Base-by-base conservation (phyloP, 2,329 filamentous ascomycete genomes). In the Cyclaneusma minus region DNA sequence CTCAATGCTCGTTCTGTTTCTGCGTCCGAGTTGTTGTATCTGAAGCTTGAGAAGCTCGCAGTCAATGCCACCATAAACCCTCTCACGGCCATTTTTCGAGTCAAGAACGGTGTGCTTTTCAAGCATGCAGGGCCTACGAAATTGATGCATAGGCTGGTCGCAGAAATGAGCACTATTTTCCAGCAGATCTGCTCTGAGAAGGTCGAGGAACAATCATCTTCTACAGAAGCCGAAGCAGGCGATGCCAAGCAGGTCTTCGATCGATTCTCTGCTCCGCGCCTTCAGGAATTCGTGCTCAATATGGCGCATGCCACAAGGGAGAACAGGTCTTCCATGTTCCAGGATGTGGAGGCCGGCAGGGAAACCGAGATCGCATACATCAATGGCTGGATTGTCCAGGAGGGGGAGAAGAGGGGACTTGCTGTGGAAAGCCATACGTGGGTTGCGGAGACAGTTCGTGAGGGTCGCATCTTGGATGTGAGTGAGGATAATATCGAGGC, bases 41-140 rank as follows among this genome's bases (percentile, higher is more conserved):
- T 62, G n/a, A 85, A 93, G 52, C 64, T 94, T 3, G 81, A 92
- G 43, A 94, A 93, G 48, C 59, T 94, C 2, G 77, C 79, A 1
- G 60, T 85, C 27, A 93, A 92, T 44, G 62, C 69, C 18, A 58
- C 85, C 16, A 69, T 94, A 41, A 91, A 93, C 44, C 82, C 87
- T 0, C 54, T 94, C n/a, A 89, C 82, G 0, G 77, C 75, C 1
- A 53, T 94, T 7, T 58, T 89, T 29, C 64, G 78, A 28, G 76
- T 74, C 45, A 68, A 68, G 34, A 94, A 94, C 39, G 83, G 84
- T n/a, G 61, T 63, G 4, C 49, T 94, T 0, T 69, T 92, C 10
- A 62, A 63, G 35, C 67, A 71, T 34, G 43, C 48, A 7, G 50
- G 58, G 9, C 44, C 80, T 10, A 61, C 62, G 0, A 58, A 56